Conservation (phyloP, 2,329 filamentous ascomycete genomes). For the Stromatinia cepivora region DNA sequence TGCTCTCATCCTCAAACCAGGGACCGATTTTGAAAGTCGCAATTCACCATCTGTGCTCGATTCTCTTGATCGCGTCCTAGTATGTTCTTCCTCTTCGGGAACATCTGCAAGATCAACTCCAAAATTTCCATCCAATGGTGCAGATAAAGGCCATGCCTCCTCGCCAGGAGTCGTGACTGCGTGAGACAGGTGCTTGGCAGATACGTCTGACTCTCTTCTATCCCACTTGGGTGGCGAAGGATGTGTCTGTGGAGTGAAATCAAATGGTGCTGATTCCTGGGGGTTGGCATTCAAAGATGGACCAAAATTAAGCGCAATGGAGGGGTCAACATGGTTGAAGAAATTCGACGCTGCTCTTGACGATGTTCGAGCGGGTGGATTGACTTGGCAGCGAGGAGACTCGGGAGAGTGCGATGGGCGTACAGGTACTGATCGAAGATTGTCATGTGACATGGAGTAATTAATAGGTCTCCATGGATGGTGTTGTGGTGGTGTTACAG, state of each 20-base stretch:
- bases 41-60: conserved; percentile 36
- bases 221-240: conserved; percentile 34
- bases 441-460: conserved; percentile 42
- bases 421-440: conserved; percentile 45
- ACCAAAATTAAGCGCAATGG: conserved; percentile 48
- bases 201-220: conserved; percentile 35
- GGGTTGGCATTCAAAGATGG: conserved; percentile 47
- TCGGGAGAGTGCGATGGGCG: conserved; percentile 52
- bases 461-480: conserved; percentile 43
- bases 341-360: conserved; percentile 54
- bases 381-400: conserved; percentile 44
- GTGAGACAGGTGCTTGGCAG: conserved; percentile 39
- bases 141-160: conserved; percentile 48
- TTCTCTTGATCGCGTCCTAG: conserved; percentile 33
- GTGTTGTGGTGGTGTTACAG: conserved; percentile 41
- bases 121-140: conserved; percentile 32
- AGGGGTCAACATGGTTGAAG: conserved; percentile 56
- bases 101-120: conserved; percentile 54
- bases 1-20: conserved; percentile 42
- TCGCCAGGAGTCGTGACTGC: conserved; percentile 48
- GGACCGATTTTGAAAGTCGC: conserved; percentile 38
- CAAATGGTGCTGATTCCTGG: conserved; percentile 48
- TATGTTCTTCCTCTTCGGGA: conserved; percentile 57
- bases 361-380: conserved; percentile 55
- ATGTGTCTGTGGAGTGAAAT: conserved; percentile 28